phyloP scores from a whole-genome alignment of 148 eudicot species.

The Gaultheria prostrata region DNA sequence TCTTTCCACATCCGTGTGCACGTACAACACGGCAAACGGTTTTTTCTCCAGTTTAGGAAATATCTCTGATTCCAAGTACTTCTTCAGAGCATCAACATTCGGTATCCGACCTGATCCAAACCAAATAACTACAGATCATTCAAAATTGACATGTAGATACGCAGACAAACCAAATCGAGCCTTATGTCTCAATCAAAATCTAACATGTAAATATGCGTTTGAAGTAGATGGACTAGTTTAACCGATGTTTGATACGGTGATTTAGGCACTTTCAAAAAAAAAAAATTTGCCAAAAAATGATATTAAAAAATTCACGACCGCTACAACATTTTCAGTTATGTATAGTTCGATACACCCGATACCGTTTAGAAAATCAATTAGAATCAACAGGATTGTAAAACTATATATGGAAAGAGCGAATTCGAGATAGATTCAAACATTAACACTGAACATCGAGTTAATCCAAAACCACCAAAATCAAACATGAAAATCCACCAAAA shows the following conservation, averaged over 20 bases:
- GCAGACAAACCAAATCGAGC: too few species aligned
- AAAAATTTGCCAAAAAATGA: too few species aligned
- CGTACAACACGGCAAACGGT: conserved; percentile 47
- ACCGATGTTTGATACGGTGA: too few species aligned
- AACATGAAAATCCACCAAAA: background rate
- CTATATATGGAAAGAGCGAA: background rate
- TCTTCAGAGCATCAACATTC: conserved; percentile 46
- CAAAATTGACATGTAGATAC: background rate
- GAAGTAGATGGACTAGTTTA: too few species aligned
- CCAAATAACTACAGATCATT: background rate
- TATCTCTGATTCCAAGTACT: conserved; percentile 50
- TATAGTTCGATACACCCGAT: too few species aligned
- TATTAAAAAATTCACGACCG: too few species aligned
- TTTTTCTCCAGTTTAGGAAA: conserved; percentile 39
- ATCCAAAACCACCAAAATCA: background rate
- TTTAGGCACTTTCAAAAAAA: too few species aligned
- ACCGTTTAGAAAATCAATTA: background rate
- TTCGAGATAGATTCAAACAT: background rate
- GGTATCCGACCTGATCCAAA: conserved; percentile 31
- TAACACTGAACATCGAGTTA: background rate
- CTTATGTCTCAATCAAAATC: too few species aligned
- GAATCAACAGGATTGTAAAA: background rate
- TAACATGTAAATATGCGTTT: too few species aligned
- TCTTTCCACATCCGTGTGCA: conserved; percentile 54
- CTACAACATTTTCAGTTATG: too few species aligned